Base-by-base conservation (phyloP, 805 yeast species). In the Brettanomyces nanus region DNA sequence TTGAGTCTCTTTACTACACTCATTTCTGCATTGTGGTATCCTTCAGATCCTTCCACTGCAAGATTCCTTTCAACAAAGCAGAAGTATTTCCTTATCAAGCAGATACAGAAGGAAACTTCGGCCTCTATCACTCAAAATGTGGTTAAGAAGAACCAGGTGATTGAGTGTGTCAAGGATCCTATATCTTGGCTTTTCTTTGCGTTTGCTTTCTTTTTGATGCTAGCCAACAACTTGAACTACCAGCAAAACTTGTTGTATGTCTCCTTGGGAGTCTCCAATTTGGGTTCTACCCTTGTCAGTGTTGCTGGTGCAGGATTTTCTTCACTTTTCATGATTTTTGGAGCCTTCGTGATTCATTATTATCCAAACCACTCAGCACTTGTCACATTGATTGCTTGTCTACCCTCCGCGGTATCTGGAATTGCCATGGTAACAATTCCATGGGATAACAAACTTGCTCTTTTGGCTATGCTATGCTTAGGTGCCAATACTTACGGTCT, bases 41-140 rank as follows among this genome's bases (percentile, higher is more conserved):
- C 82, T 25, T 64, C 68, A 42, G 71, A 73, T 47, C 81, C 81
- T 18, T 53, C 73, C 1, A 63, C 58, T 37, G 71, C 74, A 5
- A 59, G 51, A 45, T 68, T 71, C 45, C 58, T 76, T 36, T 40
- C 68, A 57, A 43, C 31, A 45, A 43, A 43, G 71, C 65, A 47
- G 41, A 54, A 28, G 63, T 68, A 65, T 10, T 19, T 14, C 19
- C 15, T 66, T 40, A 68, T 69, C 41, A 48, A 66, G 53, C 49
- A 63, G 52, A 62, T 54, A 41, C 63, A 59, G 43, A 49, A 43
- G 29, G 55, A 51, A 33, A 66, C 58, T 17, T 58, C 41, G 34
- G 56, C 61, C 7, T 45, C 68, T 2, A 59, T 64, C 39, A 70
- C 68, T 39, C 69, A 66, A 38, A 63, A 65, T 32, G 43, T 45